Percentiles rank a stretch among this genome's conserved stretches.
Evolutionary conservation across 2,329 filamentous ascomycete genomes (phyloP).

Genomic region (Phialophora verrucosa): DNA sequence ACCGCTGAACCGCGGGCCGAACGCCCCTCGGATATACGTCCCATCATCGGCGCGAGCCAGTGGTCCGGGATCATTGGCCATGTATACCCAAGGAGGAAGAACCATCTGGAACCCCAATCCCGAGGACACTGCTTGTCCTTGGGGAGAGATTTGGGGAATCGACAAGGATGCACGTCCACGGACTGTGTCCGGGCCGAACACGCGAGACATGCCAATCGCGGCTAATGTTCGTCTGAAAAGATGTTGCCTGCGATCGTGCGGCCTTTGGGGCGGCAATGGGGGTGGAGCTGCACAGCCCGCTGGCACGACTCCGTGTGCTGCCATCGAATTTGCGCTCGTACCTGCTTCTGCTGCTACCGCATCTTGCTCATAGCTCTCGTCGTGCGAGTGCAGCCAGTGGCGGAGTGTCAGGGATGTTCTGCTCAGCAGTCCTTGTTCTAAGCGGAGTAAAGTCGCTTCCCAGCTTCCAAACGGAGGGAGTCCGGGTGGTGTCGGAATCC

Average conservation of each 20-base stretch:
- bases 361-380: slow-evolving; percentile 21
- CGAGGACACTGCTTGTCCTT: not conserved
- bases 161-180: slow-evolving; percentile 17
- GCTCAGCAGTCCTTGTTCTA: slow-evolving; percentile 25
- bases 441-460: slow-evolving; percentile 44
- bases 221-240: slow-evolving; percentile 42
- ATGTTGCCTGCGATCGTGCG: slow-evolving; percentile 6
- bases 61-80: slow-evolving; percentile 36
- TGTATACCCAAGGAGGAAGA: slow-evolving; percentile 33
- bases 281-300: slow-evolving; percentile 1
- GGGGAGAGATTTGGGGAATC: slow-evolving; percentile 5
- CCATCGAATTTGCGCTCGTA: not conserved
- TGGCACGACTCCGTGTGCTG: not conserved
- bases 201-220: slow-evolving; percentile 45
- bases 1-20: slow-evolving; percentile 49
- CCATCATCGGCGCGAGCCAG: slow-evolving; percentile 50
- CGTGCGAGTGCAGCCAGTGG: slow-evolving; percentile 17
- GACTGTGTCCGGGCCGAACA: slow-evolving; percentile 30
- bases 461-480: slow-evolving; percentile 51
- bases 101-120: not conserved
- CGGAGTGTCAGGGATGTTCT: slow-evolving; percentile 18
- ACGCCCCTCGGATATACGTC: slow-evolving; percentile 49
- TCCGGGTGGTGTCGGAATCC: slow-evolving; percentile 51
- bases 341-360: no score
- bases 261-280: slow-evolving; percentile 4